These are phyloP conservation scores for Starmerella khaoyaiensis DNA, from an alignment of 805 yeast genomes.

Conservation along the genomic window DNA sequence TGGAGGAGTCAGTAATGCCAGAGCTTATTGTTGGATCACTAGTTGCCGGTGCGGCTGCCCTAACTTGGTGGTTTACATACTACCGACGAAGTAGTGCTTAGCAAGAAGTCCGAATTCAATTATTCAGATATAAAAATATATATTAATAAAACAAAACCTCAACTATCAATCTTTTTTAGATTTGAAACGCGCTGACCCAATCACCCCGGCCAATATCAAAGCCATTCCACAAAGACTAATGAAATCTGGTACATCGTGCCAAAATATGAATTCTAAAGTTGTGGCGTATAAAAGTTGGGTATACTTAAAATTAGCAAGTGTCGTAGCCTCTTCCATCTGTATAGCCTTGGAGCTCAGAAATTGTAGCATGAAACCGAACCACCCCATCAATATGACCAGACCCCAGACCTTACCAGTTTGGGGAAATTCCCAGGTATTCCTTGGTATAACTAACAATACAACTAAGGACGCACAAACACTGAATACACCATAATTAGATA, in stretches of 20 bases:
- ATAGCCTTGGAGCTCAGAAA: constrained; percentile 67
- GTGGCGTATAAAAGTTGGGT: constrained; percentile 68
- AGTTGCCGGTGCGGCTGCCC: constrained; percentile 6
- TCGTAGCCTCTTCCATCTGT: constrained; percentile 66
- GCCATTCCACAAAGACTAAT: constrained; percentile 58
- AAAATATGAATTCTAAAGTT: constrained; percentile 57
- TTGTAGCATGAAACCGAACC: constrained; percentile 75
- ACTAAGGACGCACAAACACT: constrained; percentile 43
- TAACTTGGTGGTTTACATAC: constrained; percentile 7
- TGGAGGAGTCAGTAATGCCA: constrained; percentile 31
- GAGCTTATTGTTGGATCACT: constrained; percentile 53
- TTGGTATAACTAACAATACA: constrained; percentile 23
- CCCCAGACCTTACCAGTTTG: constrained; percentile 34
- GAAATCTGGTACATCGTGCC: constrained; percentile 59
- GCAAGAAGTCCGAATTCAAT: no score
- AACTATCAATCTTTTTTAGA: not conserved
- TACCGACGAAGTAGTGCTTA: no score
- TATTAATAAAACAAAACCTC: no score
- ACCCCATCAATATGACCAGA: constrained; percentile 47
- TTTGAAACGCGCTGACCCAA: constrained; percentile 10
- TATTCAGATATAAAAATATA: no score
- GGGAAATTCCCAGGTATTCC: constrained; percentile 8
- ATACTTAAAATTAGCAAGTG: constrained; percentile 63
- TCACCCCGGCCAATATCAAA: constrained; percentile 38
- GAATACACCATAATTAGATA: constrained; percentile 57